phyloP scores from a whole-genome alignment of 441 rosid species.

The Melastoma candidum region DNA sequence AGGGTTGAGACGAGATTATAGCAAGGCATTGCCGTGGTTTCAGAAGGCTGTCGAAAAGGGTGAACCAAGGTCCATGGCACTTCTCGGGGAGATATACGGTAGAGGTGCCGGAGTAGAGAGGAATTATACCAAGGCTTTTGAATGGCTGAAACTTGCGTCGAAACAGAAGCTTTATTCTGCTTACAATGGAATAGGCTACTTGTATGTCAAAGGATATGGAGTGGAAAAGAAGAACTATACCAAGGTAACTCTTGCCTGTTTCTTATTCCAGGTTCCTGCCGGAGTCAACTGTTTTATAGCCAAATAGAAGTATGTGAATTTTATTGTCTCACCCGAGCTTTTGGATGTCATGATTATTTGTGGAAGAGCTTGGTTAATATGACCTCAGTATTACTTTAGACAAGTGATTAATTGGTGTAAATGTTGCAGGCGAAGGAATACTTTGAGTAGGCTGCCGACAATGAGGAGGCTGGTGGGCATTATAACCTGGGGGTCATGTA shows the following conservation, averaged over 20 bases:
- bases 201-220: conserved; percentile 92
- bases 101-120: conserved; percentile 97
- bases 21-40: conserved; percentile 86
- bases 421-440: conserved; percentile 77
- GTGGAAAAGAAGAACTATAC: conserved; percentile 89
- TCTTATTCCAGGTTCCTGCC: no score
- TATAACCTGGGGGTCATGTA: conserved; percentile 91
- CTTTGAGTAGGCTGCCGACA: conserved; percentile 83
- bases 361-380: background rate
- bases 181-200: conserved; percentile 88
- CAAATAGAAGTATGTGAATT: no score
- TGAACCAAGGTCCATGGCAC: conserved; percentile 91
- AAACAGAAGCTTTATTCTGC: conserved; percentile 75
- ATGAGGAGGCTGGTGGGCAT: conserved; percentile 79
- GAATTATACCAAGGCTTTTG: conserved; percentile 82
- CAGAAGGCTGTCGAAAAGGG: conserved; percentile 82
- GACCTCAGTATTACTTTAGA: background rate
- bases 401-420: conserved; percentile 4
- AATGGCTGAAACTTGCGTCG: conserved; percentile 83
- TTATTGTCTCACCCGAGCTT: no score
- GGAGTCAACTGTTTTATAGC: no score
- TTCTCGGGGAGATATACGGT: conserved; percentile 93
- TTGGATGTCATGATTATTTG: no score
- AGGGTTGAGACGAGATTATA: conserved; percentile 86
- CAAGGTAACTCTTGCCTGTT: conserved; percentile 33